A percentile compares a stretch with the other conserved stretches of the same genome.
Conservation (phyloP, 129 eudicot species). For the Tanacetum coccineum region DNA sequence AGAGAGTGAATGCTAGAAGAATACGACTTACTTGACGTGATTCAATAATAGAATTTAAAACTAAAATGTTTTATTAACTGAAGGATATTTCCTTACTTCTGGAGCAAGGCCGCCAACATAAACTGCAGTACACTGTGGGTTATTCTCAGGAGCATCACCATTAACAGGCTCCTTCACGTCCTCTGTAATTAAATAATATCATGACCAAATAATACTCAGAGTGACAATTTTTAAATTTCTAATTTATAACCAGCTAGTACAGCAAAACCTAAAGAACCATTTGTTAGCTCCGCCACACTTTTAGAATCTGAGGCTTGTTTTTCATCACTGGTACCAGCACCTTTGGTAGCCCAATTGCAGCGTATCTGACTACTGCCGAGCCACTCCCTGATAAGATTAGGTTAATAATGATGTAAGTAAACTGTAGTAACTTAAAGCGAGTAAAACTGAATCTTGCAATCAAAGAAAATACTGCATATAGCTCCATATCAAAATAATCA, state of each 20-base stretch:
- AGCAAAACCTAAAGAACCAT: slow-evolving; percentile 41
- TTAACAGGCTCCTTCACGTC: slow-evolving; percentile 66
- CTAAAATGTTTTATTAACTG: no score
- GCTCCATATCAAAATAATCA: slow-evolving; percentile 9
- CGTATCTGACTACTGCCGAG: slow-evolving; percentile 96
- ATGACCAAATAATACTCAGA: background rate
- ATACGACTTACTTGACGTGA: no score
- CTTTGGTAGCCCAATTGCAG: slow-evolving; percentile 97
- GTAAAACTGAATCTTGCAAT: background rate
- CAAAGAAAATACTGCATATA: background rate
- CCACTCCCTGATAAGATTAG: slow-evolving; percentile 34
- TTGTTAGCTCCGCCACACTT: slow-evolving; percentile 88
- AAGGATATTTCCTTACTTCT: slow-evolving; percentile 49
- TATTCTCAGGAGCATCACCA: no score
- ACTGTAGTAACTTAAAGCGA: slow-evolving; percentile 4
- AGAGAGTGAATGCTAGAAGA: no score
- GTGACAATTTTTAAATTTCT: slow-evolving; percentile 31
- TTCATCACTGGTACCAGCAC: slow-evolving; percentile 82
- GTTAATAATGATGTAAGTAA: background rate
- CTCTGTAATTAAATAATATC: slow-evolving; percentile 43
- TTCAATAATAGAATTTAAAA: no score
- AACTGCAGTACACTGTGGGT: no score
- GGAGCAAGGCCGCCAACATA: slow-evolving; percentile 97
- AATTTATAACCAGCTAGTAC: background rate
- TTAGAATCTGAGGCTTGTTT: slow-evolving; percentile 66